Conservation (phyloP, 2,329 filamentous ascomycete genomes). For the Cladobotryum protrusum region DNA sequence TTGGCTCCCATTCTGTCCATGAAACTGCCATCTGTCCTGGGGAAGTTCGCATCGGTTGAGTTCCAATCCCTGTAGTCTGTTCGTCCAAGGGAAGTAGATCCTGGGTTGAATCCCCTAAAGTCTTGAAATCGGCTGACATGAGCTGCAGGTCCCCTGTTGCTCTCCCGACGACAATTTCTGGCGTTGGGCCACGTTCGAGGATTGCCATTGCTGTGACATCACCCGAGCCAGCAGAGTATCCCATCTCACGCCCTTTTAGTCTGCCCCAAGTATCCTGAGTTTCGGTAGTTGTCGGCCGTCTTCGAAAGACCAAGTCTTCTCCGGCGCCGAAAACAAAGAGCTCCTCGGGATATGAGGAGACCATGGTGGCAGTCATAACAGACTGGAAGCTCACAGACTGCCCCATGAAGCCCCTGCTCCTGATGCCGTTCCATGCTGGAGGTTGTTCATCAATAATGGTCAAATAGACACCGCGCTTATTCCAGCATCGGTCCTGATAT, state of each 20-base stretch:
- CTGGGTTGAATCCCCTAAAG: slow-evolving; percentile 21
- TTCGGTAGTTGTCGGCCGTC: slow-evolving; percentile 24
- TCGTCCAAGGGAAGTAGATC: slow-evolving; percentile 16
- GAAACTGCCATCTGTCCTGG: slow-evolving; percentile 21
- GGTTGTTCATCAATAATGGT: slow-evolving; percentile 20
- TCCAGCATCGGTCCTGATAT: slow-evolving; percentile 48
- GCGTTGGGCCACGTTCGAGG: slow-evolving; percentile 26
- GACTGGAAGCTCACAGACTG: slow-evolving; percentile 39
- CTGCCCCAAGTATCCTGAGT: slow-evolving; percentile 29
- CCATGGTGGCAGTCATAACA: slow-evolving; percentile 40
- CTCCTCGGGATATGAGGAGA: slow-evolving; percentile 34
- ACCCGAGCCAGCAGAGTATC: slow-evolving; percentile 39
- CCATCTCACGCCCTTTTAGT: slow-evolving; percentile 31
- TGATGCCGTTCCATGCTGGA: slow-evolving; percentile 12
- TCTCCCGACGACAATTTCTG: slow-evolving; percentile 40
- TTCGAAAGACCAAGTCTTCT: slow-evolving; percentile 42
- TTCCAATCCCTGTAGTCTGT: slow-evolving; percentile 3
- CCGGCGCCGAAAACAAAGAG: slow-evolving; percentile 46
- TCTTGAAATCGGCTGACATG: slow-evolving; percentile 30
- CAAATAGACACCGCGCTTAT: slow-evolving; percentile 38
- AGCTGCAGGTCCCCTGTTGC: slow-evolving; percentile 45
- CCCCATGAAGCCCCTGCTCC: slow-evolving; percentile 14
- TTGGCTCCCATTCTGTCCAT: slow-evolving; percentile 28
- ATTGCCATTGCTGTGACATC: slow-evolving; percentile 45
- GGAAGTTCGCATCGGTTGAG: slow-evolving; percentile 9